A percentile compares a stretch with the other conserved stretches of the same genome.
phyloP scores from a whole-genome alignment of 441 rosid genomes.

The Lepidium campestre region DNA sequence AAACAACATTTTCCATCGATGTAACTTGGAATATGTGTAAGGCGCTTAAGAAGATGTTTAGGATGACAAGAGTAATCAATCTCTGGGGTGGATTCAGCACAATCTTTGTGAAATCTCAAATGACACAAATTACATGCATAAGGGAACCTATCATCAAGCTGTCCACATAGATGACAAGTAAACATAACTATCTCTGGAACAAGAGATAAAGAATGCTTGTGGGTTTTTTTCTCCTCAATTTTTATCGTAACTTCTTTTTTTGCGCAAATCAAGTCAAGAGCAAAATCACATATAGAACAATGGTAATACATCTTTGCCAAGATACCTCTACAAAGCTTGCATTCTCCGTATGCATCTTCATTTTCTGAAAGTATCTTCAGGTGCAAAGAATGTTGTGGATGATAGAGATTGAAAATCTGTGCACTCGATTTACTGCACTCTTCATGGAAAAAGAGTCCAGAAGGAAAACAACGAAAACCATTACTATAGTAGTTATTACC shows the following conservation, averaged over 20 bases:
- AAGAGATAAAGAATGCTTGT: background rate
- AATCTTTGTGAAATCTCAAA: slow-evolving; percentile 17
- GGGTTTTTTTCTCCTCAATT: background rate
- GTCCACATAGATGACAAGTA: slow-evolving; percentile 12
- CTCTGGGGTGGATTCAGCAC: background rate
- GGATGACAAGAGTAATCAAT: slow-evolving; percentile 11
- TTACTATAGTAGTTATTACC: background rate
- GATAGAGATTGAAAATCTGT: background rate
- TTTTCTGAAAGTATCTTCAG: background rate
- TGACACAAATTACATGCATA: slow-evolving; percentile 9
- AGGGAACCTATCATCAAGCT: background rate
- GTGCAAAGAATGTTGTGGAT: slow-evolving; percentile 7
- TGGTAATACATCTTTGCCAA: slow-evolving; percentile 4
- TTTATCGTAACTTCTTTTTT: background rate
- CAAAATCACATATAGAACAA: slow-evolving; percentile 7
- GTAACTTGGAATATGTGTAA: background rate
- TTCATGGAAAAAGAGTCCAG: slow-evolving; percentile 2
- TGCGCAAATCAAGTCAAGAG: slow-evolving; percentile 11
- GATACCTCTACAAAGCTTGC: slow-evolving; percentile 8
- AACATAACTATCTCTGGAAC: background rate
- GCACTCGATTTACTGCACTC: background rate
- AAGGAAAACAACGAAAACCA: background rate
- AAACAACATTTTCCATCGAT: background rate
- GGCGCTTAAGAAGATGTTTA: slow-evolving; percentile 5
- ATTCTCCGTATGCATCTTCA: background rate